Conservation (phyloP, 2,329 filamentous ascomycete genomes). For the Capronia americana region DNA sequence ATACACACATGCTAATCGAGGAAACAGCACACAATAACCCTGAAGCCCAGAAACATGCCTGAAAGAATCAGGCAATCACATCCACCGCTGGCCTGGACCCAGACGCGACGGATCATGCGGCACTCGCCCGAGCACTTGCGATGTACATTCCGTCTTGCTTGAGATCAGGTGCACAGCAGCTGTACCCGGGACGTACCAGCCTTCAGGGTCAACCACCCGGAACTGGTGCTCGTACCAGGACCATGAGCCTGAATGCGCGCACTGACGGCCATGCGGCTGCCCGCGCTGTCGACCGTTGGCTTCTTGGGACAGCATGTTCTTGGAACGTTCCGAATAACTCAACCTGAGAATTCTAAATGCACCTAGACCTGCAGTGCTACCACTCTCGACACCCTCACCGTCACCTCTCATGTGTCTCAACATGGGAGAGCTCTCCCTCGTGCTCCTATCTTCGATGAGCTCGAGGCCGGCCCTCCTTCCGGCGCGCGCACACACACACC, state of each 20-base stretch:
- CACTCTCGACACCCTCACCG: neutral
- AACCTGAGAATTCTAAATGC: neutral
- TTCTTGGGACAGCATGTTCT: slow-evolving; percentile 4
- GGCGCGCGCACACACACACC: neutral
- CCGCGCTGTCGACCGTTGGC: slow-evolving; percentile 17
- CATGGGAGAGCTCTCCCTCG: neutral
- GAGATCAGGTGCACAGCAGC: slow-evolving; percentile 14
- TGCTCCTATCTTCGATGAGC: neutral
- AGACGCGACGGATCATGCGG: slow-evolving; percentile 23
- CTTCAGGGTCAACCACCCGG: slow-evolving; percentile 12
- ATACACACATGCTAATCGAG: slow-evolving; percentile 10
- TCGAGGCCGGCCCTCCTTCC: neutral
- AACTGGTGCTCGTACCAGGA: slow-evolving; percentile 14
- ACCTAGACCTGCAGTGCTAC: slow-evolving; percentile 4
- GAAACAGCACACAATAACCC: neutral
- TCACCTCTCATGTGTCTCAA: neutral
- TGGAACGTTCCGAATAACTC: neutral
- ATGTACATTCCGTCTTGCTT: slow-evolving; percentile 20
- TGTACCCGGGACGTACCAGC: slow-evolving; percentile 28
- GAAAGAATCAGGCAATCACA: neutral
- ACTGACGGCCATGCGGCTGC: slow-evolving; percentile 28
- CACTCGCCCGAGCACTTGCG: slow-evolving; percentile 12
- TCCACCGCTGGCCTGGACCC: neutral
- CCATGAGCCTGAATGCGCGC: slow-evolving; percentile 19
- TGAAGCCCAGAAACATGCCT: neutral